Conservation (phyloP, 2,329 filamentous ascomycete species). For the Chrysoporthe puriensis region DNA sequence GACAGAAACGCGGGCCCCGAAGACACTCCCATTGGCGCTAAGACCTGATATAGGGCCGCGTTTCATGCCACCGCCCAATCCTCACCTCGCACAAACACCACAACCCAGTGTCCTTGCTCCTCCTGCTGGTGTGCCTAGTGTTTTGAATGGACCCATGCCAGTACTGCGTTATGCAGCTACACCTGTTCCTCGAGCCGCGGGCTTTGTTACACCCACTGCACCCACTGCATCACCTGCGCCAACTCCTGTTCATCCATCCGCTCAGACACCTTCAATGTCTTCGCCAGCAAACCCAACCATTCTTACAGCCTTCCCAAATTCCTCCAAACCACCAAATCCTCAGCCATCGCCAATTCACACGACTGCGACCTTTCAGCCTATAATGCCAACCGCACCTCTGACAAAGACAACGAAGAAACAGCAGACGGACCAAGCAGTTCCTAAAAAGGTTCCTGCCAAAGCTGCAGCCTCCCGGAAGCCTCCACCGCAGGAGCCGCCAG, state of each 20-base stretch:
- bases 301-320: conserved; percentile 4
- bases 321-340: conserved; percentile 5
- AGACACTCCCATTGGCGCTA: conserved; percentile 23
- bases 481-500: conserved; percentile 37
- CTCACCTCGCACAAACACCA: conserved; percentile 23
- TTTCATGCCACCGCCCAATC: conserved; percentile 29
- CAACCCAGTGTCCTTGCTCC: conserved; percentile 33
- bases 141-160: conserved; percentile 34
- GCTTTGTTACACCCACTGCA: conserved; percentile 35
- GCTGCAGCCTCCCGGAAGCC: conserved; percentile 26
- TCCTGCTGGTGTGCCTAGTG: conserved; percentile 31
- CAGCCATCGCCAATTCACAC: conserved; percentile 24
- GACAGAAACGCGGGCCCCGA: conserved; percentile 22
- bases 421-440: conserved; percentile 17
- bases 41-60: conserved; percentile 27
- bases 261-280: background rate
- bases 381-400: conserved; percentile 8
- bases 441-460: conserved; percentile 23
- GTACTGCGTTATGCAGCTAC: conserved; percentile 32
- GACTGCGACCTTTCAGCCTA: conserved; percentile 26
- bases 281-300: conserved; percentile 8
- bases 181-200: conserved; percentile 32
- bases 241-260: conserved; percentile 32
- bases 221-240: conserved; percentile 34
- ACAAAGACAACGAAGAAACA: conserved; percentile 25